Evolutionary conservation across 2,329 filamentous ascomycete genomes (phyloP).

Genomic region (Penicillium sp.): DNA sequence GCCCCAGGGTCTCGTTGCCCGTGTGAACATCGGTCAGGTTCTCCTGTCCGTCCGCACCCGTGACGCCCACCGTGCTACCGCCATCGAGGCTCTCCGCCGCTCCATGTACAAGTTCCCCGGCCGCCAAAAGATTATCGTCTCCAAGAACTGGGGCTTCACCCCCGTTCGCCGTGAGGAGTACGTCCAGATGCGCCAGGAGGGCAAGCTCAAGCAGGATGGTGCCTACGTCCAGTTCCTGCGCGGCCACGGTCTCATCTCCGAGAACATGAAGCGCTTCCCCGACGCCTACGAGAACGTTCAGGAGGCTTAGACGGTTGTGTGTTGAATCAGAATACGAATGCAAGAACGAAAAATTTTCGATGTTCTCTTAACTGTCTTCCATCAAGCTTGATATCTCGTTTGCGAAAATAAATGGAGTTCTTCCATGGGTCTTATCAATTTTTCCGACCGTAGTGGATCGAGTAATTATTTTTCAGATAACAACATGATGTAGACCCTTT

Average conservation of each 20-base stretch:
- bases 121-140: constrained; percentile 99
- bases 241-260: constrained; percentile 80
- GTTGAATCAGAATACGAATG: constrained; percentile 29
- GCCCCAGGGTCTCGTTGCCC: constrained; percentile 97
- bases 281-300: constrained; percentile 64
- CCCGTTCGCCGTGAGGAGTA: constrained; percentile 97
- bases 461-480: neutral
- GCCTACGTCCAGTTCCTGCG: constrained; percentile 99
- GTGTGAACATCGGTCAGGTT: constrained; percentile 99
- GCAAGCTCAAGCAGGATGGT: constrained; percentile 93
- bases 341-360: constrained; percentile 25
- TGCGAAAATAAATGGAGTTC: constrained; percentile 25
- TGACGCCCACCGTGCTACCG: constrained; percentile 86
- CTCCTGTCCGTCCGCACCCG: constrained; percentile 95
- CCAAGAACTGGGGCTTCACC: constrained; percentile 99
- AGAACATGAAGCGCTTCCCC: constrained; percentile 94
- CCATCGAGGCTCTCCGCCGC: constrained; percentile 97
- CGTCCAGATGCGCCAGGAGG: constrained; percentile 88
- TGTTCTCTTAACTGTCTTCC: constrained; percentile 19
- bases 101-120: constrained; percentile 99
- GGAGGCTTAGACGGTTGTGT: constrained; percentile 43
- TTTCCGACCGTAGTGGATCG: neutral
- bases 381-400: constrained; percentile 22
- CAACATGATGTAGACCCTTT: neutral
- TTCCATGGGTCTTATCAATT: constrained; percentile 18